phyloP scores from a whole-genome alignment of 129 eudicot genomes.

The Centaurea solstitialis region DNA sequence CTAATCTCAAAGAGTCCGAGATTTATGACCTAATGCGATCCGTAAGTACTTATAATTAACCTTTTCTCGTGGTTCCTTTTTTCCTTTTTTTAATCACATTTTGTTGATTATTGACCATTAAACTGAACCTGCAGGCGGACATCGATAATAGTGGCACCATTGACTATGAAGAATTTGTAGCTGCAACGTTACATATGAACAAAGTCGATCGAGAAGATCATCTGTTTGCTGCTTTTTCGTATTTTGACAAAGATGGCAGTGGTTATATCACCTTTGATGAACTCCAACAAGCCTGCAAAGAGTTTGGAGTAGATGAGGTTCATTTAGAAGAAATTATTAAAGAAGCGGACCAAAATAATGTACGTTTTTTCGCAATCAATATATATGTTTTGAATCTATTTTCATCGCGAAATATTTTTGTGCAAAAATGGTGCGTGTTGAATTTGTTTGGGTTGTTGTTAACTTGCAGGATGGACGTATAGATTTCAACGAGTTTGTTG shows the following conservation, averaged over 20 bases:
- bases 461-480: slow-evolving; percentile 77
- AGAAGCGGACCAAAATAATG: slow-evolving; percentile 64
- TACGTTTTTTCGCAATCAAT: slow-evolving; percentile 20
- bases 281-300: slow-evolving; percentile 71
- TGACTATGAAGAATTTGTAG: slow-evolving; percentile 72
- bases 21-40: slow-evolving; percentile 42
- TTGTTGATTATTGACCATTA: not conserved
- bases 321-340: slow-evolving; percentile 57
- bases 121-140: slow-evolving; percentile 58
- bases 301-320: slow-evolving; percentile 50
- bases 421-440: not conserved
- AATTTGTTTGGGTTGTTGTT: not conserved
- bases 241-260: slow-evolving; percentile 78
- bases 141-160: slow-evolving; percentile 70
- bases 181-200: slow-evolving; percentile 71
- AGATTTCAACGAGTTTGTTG: slow-evolving; percentile 71
- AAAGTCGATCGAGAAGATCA: slow-evolving; percentile 62
- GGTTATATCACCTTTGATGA: slow-evolving; percentile 82
- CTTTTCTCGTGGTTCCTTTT: not conserved
- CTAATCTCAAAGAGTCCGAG: slow-evolving; percentile 34
- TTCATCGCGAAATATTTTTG: not conserved
- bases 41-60: slow-evolving; percentile 22
- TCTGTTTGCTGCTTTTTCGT: slow-evolving; percentile 61
- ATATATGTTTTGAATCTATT: not conserved
- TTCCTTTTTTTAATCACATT: not conserved